Conservation (phyloP, 129 eudicot genomes). For the Flaveria brownii region DNA sequence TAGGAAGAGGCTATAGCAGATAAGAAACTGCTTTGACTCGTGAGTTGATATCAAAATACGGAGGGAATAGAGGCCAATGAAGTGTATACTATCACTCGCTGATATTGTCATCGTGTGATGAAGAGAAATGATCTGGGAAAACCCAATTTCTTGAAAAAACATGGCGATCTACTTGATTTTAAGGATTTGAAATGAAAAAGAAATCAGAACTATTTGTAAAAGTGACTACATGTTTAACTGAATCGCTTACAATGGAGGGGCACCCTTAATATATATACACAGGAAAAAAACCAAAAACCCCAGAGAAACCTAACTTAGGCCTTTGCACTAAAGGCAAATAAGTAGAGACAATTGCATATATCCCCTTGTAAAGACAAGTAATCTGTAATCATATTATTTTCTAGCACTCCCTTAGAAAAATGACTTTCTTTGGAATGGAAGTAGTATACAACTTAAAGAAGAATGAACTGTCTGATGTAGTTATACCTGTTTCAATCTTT, state of each 20-base stretch:
- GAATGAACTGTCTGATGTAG: conserved; percentile 16
- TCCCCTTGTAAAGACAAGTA: not conserved
- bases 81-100: not conserved
- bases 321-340: no score
- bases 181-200: not conserved
- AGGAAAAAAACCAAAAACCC: no score
- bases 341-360: no score
- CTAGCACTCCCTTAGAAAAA: conserved; percentile 2
- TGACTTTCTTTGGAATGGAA: not conserved
- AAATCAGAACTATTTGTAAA: not conserved
- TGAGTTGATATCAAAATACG: not conserved
- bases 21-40: not conserved
- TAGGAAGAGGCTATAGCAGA: conserved; percentile 3
- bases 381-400: conserved; percentile 1
- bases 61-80: not conserved
- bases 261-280: no score
- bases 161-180: not conserved
- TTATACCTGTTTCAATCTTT: not conserved
- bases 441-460: conserved; percentile 1
- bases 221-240: no score
- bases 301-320: no score
- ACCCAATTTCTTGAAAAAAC: not conserved
- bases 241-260: no score
- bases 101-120: not conserved
- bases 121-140: not conserved